These are phyloP conservation scores for Malassezia dermatis DNA, from an alignment of 1,284 basidiomycete genomes.

Conservation along the genomic window DNA sequence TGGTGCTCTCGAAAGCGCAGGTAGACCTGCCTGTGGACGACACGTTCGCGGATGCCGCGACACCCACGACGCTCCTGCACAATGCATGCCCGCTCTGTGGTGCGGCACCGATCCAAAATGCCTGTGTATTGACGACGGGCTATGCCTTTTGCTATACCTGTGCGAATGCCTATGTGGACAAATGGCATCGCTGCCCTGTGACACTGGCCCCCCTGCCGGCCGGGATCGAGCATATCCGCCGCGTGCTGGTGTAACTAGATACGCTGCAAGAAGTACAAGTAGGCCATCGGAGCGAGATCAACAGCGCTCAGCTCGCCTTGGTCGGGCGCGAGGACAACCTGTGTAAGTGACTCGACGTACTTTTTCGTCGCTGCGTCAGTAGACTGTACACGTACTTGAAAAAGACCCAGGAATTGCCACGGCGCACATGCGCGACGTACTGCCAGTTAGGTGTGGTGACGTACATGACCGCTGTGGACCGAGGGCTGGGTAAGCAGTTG, in stretches of 20 bases:
- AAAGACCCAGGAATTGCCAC: constrained; percentile 24
- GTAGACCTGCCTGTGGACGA: background rate
- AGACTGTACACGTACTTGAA: constrained; percentile 18
- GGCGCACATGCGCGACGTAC: constrained; percentile 72
- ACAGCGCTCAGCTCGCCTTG: background rate
- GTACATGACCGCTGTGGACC: constrained; percentile 19
- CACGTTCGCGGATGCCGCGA: constrained; percentile 4
- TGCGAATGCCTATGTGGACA: constrained; percentile 71
- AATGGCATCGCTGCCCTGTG: constrained; percentile 70
- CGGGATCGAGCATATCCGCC: constrained; percentile 64
- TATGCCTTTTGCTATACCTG: constrained; percentile 96
- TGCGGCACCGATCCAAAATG: constrained; percentile 62
- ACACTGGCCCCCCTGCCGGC: constrained; percentile 64
- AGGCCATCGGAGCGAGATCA: constrained; percentile 16
- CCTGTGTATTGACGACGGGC: constrained; percentile 78
- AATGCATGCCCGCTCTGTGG: constrained; percentile 83
- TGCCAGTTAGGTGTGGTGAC: constrained; percentile 60
- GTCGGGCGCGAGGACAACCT: constrained; percentile 7
- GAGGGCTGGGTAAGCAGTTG: constrained; percentile 3
- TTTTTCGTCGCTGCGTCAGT: constrained; percentile 19
- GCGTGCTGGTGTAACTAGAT: constrained; percentile 59
- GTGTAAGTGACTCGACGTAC: constrained; percentile 2
- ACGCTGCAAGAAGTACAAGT: constrained; percentile 29
- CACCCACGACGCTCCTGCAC: constrained; percentile 42
- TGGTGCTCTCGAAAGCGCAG: constrained; percentile 24